Conservation (phyloP, 2,329 filamentous ascomycete species). For the Fusarium subglutinans region DNA sequence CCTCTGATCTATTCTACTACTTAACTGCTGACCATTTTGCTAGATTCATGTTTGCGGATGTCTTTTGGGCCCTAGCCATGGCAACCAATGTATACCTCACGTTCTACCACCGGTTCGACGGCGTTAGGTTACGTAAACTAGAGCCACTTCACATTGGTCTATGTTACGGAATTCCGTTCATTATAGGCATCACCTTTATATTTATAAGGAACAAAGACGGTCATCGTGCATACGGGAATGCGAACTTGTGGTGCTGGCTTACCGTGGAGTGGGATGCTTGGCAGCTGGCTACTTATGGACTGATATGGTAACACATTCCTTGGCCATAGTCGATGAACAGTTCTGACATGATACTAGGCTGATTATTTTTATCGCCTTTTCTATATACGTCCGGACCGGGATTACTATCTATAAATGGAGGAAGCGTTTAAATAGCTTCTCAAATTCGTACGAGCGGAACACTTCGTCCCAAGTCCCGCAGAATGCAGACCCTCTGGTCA, state of each 20-base stretch:
- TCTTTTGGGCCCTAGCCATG: constrained; percentile 17
- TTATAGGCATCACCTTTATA: not conserved
- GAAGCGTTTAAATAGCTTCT: not conserved
- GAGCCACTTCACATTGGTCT: constrained; percentile 3
- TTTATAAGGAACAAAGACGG: not conserved
- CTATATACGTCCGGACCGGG: not conserved
- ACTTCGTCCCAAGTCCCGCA: not conserved
- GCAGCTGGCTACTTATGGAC: constrained; percentile 16
- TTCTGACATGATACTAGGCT: not conserved
- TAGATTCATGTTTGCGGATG: constrained; percentile 17
- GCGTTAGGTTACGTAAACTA: not conserved
- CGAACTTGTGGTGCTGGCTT: constrained; percentile 16
- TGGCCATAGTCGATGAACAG: not conserved
- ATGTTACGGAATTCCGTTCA: constrained; percentile 5
- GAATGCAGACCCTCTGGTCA: not conserved
- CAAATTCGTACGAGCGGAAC: not conserved
- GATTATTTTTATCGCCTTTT: not conserved
- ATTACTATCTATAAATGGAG: constrained; percentile 13
- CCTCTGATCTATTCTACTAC: not conserved
- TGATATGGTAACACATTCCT: constrained; percentile 5
- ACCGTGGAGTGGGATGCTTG: constrained; percentile 16
- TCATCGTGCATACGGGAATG: not conserved
- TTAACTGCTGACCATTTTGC: not conserved
- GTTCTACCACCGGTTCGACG: constrained; percentile 9
- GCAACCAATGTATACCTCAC: constrained; percentile 7